phyloP scores from a whole-genome alignment of 2,329 filamentous ascomycete species.

The Trichoderma semiorbis region DNA sequence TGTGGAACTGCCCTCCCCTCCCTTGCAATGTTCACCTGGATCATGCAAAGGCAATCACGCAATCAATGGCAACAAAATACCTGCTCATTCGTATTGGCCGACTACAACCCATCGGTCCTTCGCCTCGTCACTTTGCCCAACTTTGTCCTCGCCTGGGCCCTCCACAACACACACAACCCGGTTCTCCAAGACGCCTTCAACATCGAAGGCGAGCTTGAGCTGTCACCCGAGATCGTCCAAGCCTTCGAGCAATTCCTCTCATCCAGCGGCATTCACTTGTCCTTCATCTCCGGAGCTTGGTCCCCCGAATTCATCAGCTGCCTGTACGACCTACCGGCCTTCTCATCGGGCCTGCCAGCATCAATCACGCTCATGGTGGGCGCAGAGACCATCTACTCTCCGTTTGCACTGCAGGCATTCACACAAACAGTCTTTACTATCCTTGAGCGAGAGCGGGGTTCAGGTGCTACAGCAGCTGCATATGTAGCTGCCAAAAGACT shows the following conservation, averaged over 20 bases:
- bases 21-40: constrained; percentile 66
- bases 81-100: constrained; percentile 64
- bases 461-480: constrained; percentile 50
- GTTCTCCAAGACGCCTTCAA: constrained; percentile 45
- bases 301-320: constrained; percentile 60
- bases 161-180: constrained; percentile 39
- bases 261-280: constrained; percentile 51
- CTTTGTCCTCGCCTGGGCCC: constrained; percentile 66
- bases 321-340: constrained; percentile 39
- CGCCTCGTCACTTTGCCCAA: constrained; percentile 78
- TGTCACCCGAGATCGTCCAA: constrained; percentile 54
- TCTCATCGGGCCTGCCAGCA: constrained; percentile 8
- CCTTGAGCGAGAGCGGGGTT: constrained; percentile 43
- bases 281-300: constrained; percentile 75
- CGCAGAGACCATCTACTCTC: constrained; percentile 81
- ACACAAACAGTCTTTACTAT: constrained; percentile 62
- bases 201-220: constrained; percentile 59
- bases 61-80: constrained; percentile 21
- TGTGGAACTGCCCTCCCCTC: constrained; percentile 75
- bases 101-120: constrained; percentile 77
- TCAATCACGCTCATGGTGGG: constrained; percentile 57
- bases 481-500: constrained; percentile 73
- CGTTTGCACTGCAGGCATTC: constrained; percentile 66
- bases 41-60: constrained; percentile 32
- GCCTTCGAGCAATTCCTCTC: constrained; percentile 57